These are phyloP conservation scores for Ganoderma multipileum DNA, from an alignment of 1,284 basidiomycete genomes.

Conservation along the genomic window DNA sequence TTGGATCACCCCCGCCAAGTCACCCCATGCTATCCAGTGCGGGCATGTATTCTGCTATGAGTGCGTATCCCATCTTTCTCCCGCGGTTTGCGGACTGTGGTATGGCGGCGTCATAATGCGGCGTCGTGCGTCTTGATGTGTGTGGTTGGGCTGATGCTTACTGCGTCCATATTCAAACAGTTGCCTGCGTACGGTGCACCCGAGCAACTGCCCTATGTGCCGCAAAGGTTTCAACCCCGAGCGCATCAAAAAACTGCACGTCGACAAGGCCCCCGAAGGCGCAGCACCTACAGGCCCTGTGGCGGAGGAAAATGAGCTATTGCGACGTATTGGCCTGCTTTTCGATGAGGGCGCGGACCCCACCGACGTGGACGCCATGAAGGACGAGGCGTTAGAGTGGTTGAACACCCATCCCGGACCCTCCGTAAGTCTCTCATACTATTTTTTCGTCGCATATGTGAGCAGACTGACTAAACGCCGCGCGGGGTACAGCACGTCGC, in stretches of 20 bases:
- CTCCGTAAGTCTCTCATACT: slow-evolving; percentile 9
- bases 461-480: background rate
- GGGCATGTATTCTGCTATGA: slow-evolving; percentile 73
- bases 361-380: slow-evolving; percentile 50
- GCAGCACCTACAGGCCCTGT: slow-evolving; percentile 16
- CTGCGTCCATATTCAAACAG: slow-evolving; percentile 37
- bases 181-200: slow-evolving; percentile 56
- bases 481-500: slow-evolving; percentile 28
- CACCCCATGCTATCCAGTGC: slow-evolving; percentile 70
- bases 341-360: slow-evolving; percentile 51
- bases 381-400: slow-evolving; percentile 55
- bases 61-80: slow-evolving; percentile 45
- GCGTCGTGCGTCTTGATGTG: background rate
- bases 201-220: slow-evolving; percentile 67
- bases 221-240: slow-evolving; percentile 60
- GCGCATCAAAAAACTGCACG: slow-evolving; percentile 65
- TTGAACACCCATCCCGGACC: slow-evolving; percentile 39
- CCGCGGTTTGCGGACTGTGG: background rate
- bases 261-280: slow-evolving; percentile 47
- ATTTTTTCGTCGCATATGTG: slow-evolving; percentile 5
- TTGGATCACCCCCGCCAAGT: slow-evolving; percentile 50
- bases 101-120: background rate
- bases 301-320: slow-evolving; percentile 41
- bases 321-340: slow-evolving; percentile 54
- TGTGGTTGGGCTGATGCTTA: slow-evolving; percentile 5